Evolutionary conservation across 129 eudicot genomes (phyloP), one percentile per base, ranked within the genome.

Genomic region (Smallanthus sonchifolius): DNA sequence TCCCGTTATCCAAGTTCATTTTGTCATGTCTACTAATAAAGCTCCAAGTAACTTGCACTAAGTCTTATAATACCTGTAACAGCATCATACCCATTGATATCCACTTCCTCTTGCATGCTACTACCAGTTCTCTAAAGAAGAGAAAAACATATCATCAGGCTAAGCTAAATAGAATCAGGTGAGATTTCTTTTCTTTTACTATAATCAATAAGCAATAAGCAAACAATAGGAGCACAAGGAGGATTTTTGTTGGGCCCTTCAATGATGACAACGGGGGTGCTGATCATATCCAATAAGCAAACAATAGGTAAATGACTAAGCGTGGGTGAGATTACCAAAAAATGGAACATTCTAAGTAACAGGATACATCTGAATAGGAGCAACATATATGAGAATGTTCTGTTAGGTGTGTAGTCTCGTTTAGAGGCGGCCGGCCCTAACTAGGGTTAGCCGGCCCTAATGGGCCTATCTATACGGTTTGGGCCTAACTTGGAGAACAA

Each of bases 91-190:
- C 80, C 84, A 67, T 88, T 81, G 55, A 84, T 79, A 67, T 83
- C 97, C 80, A 67, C 92, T 72, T 84, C 97, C 83, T 87, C 96
- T 80, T 80, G 90, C 80, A 84, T 78, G 79, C 81, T 77, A 73
- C 79, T 66, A 54, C 85, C 91, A 69, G 84, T 82, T 80, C 78
- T 89, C 99, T 95, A 82, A 45, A 67, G 54, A 70, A 71, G 63
- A 70, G 24, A 40, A 80, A 72, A 14, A 73, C 60, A 61, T 2
- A 73, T 42, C 17, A 36, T 56, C 37, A 78, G 77, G n/a, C 70
- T 40, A 52, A 42, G 48, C 14, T 59, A 43, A 54, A 28, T 32
- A 15, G 16, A 30, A 15, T 16, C 11, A 0, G 47, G 7, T n/a
- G 47, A 15, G 32, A 64, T 2, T 32, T 34, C 6, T 61, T 61